Conservation (phyloP, 108 stramenopile genomes). For the Aurantiochytrium sp. region DNA sequence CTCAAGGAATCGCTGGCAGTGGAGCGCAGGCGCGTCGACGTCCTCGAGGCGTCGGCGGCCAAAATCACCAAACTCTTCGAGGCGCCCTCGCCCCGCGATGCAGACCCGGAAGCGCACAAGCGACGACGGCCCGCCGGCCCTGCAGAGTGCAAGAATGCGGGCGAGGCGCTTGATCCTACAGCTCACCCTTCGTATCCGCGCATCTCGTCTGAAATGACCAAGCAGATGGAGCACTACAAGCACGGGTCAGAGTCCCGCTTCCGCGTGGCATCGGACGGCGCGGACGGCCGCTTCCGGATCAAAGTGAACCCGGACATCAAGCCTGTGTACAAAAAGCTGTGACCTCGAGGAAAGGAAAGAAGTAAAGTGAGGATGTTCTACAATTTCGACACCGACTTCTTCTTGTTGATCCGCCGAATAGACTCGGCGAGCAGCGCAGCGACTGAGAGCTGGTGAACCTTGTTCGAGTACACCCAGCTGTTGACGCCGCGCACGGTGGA, state of each 20-base stretch:
- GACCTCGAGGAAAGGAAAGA: background rate
- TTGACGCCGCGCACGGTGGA: conserved; percentile 54
- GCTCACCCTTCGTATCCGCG: background rate
- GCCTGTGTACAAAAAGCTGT: background rate
- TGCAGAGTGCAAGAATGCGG: background rate
- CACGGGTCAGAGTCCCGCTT: background rate
- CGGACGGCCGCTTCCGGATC: background rate
- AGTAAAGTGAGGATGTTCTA: background rate
- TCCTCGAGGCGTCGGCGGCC: background rate
- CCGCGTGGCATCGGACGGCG: background rate
- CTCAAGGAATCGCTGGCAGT: background rate
- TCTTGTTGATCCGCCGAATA: conserved; percentile 97
- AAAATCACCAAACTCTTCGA: background rate
- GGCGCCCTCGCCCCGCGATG: background rate
- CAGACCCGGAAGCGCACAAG: background rate
- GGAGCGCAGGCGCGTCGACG: background rate
- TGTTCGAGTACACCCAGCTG: conserved; percentile 41
- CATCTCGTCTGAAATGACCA: background rate
- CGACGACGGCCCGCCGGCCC: background rate
- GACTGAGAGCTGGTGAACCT: conserved; percentile 86
- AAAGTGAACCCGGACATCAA: background rate
- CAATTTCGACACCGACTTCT: conserved; percentile 81
- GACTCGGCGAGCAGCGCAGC: conserved; percentile 94
- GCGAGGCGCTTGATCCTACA: too few relatives aligned
- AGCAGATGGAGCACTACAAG: background rate